These are phyloP conservation scores for Termitomyces bulborhizus DNA, from an alignment of 768 basidiomycete species.

Conservation along the genomic window DNA sequence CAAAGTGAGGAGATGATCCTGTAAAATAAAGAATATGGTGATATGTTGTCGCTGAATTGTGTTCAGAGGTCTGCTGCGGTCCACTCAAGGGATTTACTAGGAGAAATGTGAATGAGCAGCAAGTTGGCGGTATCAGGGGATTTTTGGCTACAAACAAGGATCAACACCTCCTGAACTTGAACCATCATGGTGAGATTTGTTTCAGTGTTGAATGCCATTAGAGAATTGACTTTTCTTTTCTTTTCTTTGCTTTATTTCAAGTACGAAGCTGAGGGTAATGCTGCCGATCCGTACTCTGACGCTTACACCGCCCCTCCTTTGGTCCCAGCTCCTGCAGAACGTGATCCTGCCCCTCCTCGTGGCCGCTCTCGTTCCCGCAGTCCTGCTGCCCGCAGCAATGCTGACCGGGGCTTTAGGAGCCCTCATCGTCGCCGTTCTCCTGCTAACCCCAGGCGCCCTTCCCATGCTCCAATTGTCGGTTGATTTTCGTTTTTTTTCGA, in stretches of 20 bases:
- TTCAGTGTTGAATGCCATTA: not conserved
- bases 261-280: slow-evolving; percentile 58
- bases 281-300: slow-evolving; percentile 79
- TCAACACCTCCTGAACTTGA: slow-evolving; percentile 41
- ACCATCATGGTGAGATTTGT: slow-evolving; percentile 63
- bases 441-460: slow-evolving; percentile 53
- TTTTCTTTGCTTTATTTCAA: slow-evolving; percentile 18
- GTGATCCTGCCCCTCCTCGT: slow-evolving; percentile 48
- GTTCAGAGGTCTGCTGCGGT: not conserved
- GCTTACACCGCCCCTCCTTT: slow-evolving; percentile 67
- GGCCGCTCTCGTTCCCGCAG: slow-evolving; percentile 76
- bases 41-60: too few relatives aligned
- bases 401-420: slow-evolving; percentile 47
- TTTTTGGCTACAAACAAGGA: slow-evolving; percentile 30
- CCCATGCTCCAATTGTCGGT: slow-evolving; percentile 73
- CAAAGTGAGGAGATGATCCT: not conserved
- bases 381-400: slow-evolving; percentile 43
- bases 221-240: not conserved
- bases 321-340: slow-evolving; percentile 42
- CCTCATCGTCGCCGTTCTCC: slow-evolving; percentile 58
- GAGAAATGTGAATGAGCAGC: not conserved
- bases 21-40: not conserved
- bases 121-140: slow-evolving; percentile 15
- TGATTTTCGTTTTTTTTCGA: slow-evolving; percentile 10
- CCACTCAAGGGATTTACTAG: not conserved